These are phyloP conservation scores for Fremontodendron californicum DNA, from an alignment of 345 rosid species.

Conservation along the genomic window DNA sequence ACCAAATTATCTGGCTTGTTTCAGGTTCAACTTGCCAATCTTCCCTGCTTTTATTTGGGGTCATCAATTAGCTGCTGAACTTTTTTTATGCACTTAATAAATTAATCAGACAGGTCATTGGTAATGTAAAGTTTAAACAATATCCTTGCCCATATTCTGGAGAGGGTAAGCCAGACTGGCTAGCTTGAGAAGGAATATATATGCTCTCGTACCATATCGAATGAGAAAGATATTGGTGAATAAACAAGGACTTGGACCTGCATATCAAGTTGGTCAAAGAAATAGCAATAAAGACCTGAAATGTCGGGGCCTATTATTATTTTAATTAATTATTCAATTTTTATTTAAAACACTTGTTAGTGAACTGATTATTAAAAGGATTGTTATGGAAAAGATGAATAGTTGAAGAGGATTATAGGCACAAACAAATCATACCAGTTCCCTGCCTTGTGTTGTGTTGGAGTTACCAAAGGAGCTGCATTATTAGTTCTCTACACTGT, in stretches of 20 bases:
- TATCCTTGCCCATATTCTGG: neutral
- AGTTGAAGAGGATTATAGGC: neutral
- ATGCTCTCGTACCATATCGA: neutral
- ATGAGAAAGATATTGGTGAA: neutral
- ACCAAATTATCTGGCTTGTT: neutral
- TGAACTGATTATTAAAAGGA: neutral
- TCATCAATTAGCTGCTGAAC: neutral
- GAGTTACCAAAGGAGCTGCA: neutral
- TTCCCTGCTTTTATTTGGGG: neutral
- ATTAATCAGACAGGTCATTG: neutral
- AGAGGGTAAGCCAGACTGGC: slow-evolving; percentile 5
- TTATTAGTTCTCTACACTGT: neutral
- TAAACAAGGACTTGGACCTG: neutral
- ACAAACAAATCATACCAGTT: neutral
- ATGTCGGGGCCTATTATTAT: neutral
- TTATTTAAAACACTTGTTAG: too few species aligned
- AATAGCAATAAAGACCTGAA: neutral
- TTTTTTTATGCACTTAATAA: neutral
- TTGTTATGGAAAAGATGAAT: neutral
- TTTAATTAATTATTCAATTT: neutral
- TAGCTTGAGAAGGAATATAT: neutral
- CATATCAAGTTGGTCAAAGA: neutral
- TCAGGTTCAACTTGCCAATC: neutral
- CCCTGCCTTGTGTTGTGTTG: neutral
- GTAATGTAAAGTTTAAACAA: neutral